phyloP scores from a whole-genome alignment of 495 filamentous ascomycete genomes.

The Staphylotrichum tortipilum region DNA sequence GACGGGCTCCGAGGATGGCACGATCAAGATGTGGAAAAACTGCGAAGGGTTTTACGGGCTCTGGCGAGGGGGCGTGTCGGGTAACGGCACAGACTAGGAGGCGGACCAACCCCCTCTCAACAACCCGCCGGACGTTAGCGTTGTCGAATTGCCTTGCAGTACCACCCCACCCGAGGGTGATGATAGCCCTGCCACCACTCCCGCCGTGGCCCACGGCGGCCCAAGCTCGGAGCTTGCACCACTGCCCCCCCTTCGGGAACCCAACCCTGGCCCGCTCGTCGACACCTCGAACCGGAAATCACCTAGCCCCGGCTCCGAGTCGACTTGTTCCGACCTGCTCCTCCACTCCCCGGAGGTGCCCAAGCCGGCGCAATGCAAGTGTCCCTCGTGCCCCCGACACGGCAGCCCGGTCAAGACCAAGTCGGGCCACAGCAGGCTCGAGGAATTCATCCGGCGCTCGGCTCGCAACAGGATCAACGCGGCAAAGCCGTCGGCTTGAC shows the following conservation, averaged over 20 bases:
- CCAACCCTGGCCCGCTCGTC: constrained; percentile 9
- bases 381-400: constrained; percentile 5
- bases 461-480: constrained; percentile 6
- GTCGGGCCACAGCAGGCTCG: constrained; percentile 1
- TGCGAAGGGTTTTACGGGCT: constrained; percentile 48
- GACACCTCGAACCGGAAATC: no score
- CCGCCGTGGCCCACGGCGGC: not conserved
- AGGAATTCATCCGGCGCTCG: constrained; percentile 13
- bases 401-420: not conserved
- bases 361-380: not conserved
- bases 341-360: not conserved
- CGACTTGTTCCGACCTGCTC: not conserved
- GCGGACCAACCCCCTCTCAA: constrained; percentile 6
- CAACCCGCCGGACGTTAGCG: constrained; percentile 10
- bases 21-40: constrained; percentile 79
- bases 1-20: constrained; percentile 94
- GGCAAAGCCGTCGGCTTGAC: not conserved
- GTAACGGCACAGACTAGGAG: constrained; percentile 27
- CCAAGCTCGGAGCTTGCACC: constrained; percentile 7
- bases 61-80: constrained; percentile 35
- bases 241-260: not conserved
- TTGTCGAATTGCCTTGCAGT: not conserved
- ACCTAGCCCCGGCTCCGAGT: not conserved
- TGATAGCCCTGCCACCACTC: not conserved
- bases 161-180: not conserved